phyloP scores from a whole-genome alignment of 306 rosid genomes.

The Glycine soja region DNA sequence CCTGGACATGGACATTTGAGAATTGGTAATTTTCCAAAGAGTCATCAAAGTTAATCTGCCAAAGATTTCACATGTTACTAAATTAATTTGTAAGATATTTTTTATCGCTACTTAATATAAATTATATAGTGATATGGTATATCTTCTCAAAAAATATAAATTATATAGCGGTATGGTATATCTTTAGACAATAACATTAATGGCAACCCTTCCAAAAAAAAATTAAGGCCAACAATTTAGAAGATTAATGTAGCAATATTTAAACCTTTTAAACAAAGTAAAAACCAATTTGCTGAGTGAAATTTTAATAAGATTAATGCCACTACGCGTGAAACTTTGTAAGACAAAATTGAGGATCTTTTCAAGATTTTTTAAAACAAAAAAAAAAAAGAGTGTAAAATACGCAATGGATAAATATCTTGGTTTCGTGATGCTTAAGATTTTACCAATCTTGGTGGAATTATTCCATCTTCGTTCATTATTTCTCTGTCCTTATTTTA shows the following conservation, averaged over 20 bases:
- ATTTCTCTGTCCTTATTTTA: too few species aligned
- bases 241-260: too few species aligned
- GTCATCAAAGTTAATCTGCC: background rate
- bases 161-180: background rate
- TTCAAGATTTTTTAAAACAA: background rate
- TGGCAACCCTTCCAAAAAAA: background rate
- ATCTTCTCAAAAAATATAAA: background rate
- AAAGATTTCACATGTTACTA: background rate
- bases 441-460: background rate
- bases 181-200: background rate
- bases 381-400: background rate
- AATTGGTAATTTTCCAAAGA: background rate
- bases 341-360: background rate
- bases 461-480: background rate
- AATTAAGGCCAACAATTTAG: too few species aligned
- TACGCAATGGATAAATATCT: background rate
- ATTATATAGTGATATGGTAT: background rate
- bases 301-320: too few species aligned
- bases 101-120: background rate
- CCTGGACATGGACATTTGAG: background rate
- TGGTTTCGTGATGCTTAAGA: background rate
- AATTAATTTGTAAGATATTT: background rate
- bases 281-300: too few species aligned
- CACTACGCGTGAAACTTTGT: too few species aligned
- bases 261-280: too few species aligned